Evolutionary conservation across 225 moss, liverwort and hornwort genomes (phyloP).

Genomic region (Pleurozium schreberi): DNA sequence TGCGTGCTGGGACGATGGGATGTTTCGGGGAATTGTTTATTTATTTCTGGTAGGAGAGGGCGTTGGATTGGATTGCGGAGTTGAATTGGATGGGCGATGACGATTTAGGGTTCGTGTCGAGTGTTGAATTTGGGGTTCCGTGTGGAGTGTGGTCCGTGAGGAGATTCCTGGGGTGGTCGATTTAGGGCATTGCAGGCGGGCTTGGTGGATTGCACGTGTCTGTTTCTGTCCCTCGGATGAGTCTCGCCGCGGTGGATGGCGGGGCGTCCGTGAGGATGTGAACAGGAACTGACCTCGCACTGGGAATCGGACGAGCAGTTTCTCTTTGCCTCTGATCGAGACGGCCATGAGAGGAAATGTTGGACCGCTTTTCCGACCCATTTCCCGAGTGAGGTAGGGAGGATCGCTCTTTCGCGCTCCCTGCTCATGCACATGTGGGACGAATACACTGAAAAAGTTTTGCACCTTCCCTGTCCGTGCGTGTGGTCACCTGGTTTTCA

Average conservation of each 20-base stretch:
- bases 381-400: not conserved
- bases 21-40: not conserved
- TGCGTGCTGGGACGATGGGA: not conserved
- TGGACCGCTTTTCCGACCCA: not conserved
- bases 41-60: not conserved
- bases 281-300: not conserved
- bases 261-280: not conserved
- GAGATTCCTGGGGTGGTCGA: not conserved
- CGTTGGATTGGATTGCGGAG: not conserved
- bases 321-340: not conserved
- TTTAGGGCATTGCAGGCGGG: not conserved
- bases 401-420: not conserved
- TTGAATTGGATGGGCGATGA: not conserved
- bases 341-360: not conserved
- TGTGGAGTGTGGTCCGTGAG: not conserved
- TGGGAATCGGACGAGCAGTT: not conserved
- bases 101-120: conserved; percentile 9
- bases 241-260: not conserved
- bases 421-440: not conserved
- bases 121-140: not conserved
- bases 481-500: not conserved
- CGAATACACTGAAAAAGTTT: too few species aligned
- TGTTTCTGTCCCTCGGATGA: not conserved
- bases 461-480: not conserved
- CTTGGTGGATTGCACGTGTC: not conserved